Percentiles rank a stretch among this genome's conserved stretches.
Conservation (phyloP, 106 monocot genomes). For the Dioscorea dumetorum region DNA sequence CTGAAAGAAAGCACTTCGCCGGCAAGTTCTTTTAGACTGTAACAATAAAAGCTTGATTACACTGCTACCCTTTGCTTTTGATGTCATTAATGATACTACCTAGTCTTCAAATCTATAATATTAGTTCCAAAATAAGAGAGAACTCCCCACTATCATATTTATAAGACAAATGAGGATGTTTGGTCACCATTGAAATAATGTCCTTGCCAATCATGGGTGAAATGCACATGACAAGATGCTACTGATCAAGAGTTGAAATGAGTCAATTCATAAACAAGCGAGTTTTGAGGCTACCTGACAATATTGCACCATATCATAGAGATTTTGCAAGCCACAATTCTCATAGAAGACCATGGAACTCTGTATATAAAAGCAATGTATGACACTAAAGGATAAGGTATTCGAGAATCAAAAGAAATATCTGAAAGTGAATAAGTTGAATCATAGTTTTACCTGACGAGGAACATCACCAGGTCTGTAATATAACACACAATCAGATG, state of each 20-base stretch:
- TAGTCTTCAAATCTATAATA: no score
- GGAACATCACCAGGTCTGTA: constrained; percentile 89
- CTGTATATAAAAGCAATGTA: constrained; percentile 25
- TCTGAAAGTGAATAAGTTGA: neutral
- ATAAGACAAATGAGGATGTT: no score
- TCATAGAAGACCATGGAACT: constrained; percentile 99
- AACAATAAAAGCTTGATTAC: constrained; percentile 7
- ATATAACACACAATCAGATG: constrained; percentile 93
- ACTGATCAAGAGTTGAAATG: no score
- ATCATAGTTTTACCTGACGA: constrained; percentile 49
- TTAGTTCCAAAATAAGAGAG: no score
- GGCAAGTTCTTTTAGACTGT: constrained; percentile 75
- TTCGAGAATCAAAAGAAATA: no score
- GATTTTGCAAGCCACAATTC: constrained; percentile 95
- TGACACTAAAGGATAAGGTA: neutral
- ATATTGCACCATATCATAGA: constrained; percentile 92
- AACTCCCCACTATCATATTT: no score
- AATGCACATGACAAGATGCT: no score
- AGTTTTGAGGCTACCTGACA: constrained; percentile 65
- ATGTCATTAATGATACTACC: no score
- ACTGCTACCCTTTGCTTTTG: neutral
- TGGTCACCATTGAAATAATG: no score
- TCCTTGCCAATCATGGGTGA: no score
- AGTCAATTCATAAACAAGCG: no score
- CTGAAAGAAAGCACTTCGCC: constrained; percentile 78